Percentiles rank a stretch among this genome's conserved stretches.
phyloP scores from a whole-genome alignment of 1,284 basidiomycete species.

The Sanghuangporus baumii region DNA sequence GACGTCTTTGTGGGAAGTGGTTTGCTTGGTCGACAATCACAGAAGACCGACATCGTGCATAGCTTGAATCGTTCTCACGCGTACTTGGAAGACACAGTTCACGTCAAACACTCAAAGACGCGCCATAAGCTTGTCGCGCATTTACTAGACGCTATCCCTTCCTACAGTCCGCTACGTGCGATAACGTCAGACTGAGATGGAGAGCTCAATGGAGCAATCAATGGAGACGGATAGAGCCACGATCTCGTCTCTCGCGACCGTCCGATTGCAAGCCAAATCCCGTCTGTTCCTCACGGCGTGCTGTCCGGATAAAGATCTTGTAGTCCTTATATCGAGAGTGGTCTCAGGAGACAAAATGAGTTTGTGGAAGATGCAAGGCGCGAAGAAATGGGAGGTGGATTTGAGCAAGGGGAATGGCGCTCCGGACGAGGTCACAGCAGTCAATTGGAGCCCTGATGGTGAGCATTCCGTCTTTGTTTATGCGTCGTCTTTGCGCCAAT shows the following conservation, averaged over 20 bases:
- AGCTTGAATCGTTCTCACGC: no score
- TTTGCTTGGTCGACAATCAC: no score
- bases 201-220: not conserved
- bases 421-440: slow-evolving; percentile 45
- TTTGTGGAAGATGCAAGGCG: slow-evolving; percentile 74
- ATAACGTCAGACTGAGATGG: not conserved
- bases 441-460: slow-evolving; percentile 82
- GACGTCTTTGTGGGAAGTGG: no score
- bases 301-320: slow-evolving; percentile 79
- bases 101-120: no score
- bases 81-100: no score
- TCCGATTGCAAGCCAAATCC: slow-evolving; percentile 50
- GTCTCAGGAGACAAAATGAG: slow-evolving; percentile 63
- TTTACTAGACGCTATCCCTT: not conserved
- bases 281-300: slow-evolving; percentile 61
- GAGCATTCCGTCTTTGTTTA: slow-evolving; percentile 21
- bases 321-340: slow-evolving; percentile 58
- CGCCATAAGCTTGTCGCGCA: not conserved
- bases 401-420: slow-evolving; percentile 36
- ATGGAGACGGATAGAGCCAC: slow-evolving; percentile 37
- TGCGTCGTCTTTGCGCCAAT: not conserved
- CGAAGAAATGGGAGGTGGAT: slow-evolving; percentile 75
- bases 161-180: not conserved
- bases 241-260: slow-evolving; percentile 42
- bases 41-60: no score